Percentiles rank a stretch among this genome's conserved stretches.
These are phyloP conservation scores for Fusarium tricinctum DNA, from an alignment of 2,329 filamentous ascomycete species.

Conservation along the genomic window DNA sequence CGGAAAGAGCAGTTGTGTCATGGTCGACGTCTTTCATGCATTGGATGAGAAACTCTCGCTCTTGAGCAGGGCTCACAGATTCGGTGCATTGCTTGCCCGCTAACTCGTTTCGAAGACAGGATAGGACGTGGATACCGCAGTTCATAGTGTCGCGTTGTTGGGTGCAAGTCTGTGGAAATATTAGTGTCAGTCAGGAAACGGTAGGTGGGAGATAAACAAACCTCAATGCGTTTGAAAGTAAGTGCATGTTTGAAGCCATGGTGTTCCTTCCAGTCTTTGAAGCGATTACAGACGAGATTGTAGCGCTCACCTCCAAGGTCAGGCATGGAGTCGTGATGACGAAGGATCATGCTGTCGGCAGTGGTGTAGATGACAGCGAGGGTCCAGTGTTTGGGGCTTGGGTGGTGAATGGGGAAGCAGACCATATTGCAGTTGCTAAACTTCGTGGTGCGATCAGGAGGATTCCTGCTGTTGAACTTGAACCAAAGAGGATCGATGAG, in stretches of 20 bases:
- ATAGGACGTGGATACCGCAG: conserved; percentile 12
- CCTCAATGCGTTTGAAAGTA: background rate
- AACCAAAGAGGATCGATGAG: conserved; percentile 24
- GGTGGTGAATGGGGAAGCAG: conserved; percentile 18
- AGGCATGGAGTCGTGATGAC: background rate
- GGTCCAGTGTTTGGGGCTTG: conserved; percentile 1
- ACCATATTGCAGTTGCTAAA: background rate
- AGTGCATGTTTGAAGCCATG: background rate
- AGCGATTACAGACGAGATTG: background rate
- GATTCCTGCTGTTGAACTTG: background rate
- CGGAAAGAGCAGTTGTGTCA: background rate
- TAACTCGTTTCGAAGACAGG: conserved; percentile 1
- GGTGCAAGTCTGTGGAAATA: background rate
- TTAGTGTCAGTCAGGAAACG: background rate
- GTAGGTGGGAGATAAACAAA: background rate
- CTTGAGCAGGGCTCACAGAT: background rate
- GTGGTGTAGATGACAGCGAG: background rate
- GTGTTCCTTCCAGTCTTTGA: background rate
- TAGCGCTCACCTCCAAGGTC: background rate
- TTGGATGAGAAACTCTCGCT: background rate
- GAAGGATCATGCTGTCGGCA: background rate
- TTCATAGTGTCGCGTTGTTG: background rate
- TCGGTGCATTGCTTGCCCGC: background rate
- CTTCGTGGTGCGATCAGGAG: background rate
- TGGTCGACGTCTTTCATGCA: background rate